A percentile compares a stretch with the other conserved stretches of the same genome.
These are phyloP conservation scores for Pochonia chlamydosporia DNA, from an alignment of 2,329 filamentous ascomycete genomes.

Conservation along the genomic window DNA sequence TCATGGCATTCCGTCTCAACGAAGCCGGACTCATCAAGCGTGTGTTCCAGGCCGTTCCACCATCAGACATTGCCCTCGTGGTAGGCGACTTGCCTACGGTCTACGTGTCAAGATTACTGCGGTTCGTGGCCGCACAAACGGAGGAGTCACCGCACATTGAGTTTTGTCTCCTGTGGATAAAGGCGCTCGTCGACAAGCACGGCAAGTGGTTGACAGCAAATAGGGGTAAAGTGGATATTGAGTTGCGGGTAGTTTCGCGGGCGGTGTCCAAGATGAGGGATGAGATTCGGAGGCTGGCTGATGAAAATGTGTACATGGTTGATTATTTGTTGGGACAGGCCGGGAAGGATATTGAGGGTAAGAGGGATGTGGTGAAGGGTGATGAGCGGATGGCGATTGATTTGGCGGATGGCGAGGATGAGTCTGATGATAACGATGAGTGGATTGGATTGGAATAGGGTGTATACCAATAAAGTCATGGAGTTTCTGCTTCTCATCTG, in stretches of 20 bases:
- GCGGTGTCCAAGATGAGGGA: conserved; percentile 75
- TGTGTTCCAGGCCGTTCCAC: conserved; percentile 80
- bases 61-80: conserved; percentile 67
- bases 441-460: conserved; percentile 45
- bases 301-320: conserved; percentile 84
- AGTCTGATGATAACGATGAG: conserved; percentile 30
- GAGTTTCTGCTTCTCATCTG: not conserved
- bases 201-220: conserved; percentile 81
- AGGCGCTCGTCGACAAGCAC: conserved; percentile 73
- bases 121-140: conserved; percentile 81
- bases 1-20: conserved; percentile 97
- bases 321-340: conserved; percentile 67
- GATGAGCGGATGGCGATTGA: conserved; percentile 16
- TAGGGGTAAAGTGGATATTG: conserved; percentile 71
- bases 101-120: conserved; percentile 78
- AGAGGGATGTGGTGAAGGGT: conserved; percentile 9
- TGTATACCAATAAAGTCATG: not conserved
- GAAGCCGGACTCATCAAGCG: conserved; percentile 74
- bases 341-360: conserved; percentile 19
- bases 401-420: conserved; percentile 21
- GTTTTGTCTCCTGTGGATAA: conserved; percentile 91
- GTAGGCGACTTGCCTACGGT: conserved; percentile 75
- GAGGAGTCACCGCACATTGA: conserved; percentile 91
- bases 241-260: conserved; percentile 75
- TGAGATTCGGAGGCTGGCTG: conserved; percentile 75